phyloP scores from a whole-genome alignment of 495 filamentous ascomycete species.

The Neurospora tetraspora region DNA sequence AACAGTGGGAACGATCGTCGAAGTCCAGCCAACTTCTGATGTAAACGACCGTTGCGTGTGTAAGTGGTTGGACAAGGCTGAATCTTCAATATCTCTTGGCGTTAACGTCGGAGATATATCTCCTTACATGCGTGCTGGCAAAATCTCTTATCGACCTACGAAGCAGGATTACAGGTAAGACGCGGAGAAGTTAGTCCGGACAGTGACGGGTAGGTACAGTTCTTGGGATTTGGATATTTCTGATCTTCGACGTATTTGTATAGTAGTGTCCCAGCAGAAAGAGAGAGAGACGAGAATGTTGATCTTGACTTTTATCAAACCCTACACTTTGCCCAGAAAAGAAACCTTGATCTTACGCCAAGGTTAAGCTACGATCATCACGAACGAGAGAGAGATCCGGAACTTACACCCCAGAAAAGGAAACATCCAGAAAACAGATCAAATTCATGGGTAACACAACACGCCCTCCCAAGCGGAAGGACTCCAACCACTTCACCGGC shows the following conservation, averaged over 20 bases:
- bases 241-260: not conserved
- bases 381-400: not conserved
- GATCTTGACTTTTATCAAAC: not conserved
- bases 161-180: not conserved
- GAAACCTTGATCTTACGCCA: not conserved
- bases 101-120: not conserved
- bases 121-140: not conserved
- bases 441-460: not conserved
- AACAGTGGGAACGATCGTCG: not conserved
- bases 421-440: not conserved
- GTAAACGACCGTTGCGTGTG: not conserved
- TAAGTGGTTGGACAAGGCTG: not conserved
- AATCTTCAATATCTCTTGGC: not conserved
- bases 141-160: not conserved
- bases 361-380: no score
- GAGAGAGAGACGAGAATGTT: not conserved
- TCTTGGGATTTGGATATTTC: not conserved
- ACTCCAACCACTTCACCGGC: slow-evolving; percentile 2
- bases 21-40: not conserved
- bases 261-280: not conserved
- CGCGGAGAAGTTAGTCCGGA: not conserved
- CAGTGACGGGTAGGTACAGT: not conserved
- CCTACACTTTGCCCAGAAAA: not conserved
- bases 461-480: not conserved
- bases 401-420: not conserved